These are phyloP conservation scores for Aquanectria penicillioides DNA, from an alignment of 2,329 filamentous ascomycete genomes.

Conservation along the genomic window DNA sequence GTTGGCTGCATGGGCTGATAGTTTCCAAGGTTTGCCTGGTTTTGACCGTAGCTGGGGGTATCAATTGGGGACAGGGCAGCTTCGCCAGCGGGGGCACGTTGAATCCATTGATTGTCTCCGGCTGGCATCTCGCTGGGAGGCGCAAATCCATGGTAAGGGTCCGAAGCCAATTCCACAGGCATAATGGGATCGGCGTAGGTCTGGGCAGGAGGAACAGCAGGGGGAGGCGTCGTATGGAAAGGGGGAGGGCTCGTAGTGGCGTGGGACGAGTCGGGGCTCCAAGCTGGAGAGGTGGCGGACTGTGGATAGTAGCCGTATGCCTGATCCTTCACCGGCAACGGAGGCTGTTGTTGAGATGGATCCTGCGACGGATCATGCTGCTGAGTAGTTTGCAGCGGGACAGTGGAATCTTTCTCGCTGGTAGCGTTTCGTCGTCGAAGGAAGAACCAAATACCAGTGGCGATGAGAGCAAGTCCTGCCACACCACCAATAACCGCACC, in stretches of 20 bases:
- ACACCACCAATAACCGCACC: constrained; percentile 55
- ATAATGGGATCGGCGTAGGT: not conserved
- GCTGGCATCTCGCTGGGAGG: not conserved
- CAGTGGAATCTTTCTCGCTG: constrained; percentile 6
- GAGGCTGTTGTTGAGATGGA: not conserved
- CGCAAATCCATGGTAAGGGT: not conserved
- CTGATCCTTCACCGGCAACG: constrained; percentile 28
- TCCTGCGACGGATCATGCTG: not conserved
- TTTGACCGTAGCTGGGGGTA: not conserved
- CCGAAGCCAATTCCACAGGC: not conserved
- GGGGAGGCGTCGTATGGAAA: constrained; percentile 22
- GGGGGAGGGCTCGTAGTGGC: constrained; percentile 31
- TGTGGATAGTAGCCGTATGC: constrained; percentile 34
- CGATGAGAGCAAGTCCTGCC: constrained; percentile 40
- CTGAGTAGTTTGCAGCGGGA: constrained; percentile 34
- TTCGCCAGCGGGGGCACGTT: not conserved
- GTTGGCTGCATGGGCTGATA: not conserved
- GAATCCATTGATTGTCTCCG: not conserved
- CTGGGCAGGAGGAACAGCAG: not conserved
- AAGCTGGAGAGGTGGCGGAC: constrained; percentile 36
- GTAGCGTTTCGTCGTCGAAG: constrained; percentile 38
- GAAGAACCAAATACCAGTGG: constrained; percentile 44
- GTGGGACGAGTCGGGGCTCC: constrained; percentile 39
- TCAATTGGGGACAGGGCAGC: not conserved
- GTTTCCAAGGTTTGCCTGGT: too few species aligned